Evolutionary conservation across 1,284 basidiomycete species (phyloP).

Genomic region (Sporisorium exsertum): DNA sequence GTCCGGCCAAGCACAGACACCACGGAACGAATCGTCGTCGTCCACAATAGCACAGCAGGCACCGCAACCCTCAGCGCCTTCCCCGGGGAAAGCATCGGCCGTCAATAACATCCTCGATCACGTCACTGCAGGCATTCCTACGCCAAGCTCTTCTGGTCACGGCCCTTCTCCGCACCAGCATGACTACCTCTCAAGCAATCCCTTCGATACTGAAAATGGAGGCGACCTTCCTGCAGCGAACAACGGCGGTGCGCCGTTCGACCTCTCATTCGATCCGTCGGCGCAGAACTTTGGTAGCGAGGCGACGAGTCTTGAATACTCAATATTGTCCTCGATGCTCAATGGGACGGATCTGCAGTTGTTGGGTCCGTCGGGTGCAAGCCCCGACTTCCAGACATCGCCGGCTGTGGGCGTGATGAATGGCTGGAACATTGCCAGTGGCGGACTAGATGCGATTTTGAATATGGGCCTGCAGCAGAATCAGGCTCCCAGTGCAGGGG

Average conservation of each 20-base stretch:
- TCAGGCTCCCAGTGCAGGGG: constrained; percentile 25
- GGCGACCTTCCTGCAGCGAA: constrained; percentile 13
- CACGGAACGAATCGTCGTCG: constrained; percentile 20
- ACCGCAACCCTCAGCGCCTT: constrained; percentile 14
- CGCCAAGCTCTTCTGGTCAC: constrained; percentile 41
- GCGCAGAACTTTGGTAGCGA: constrained; percentile 81
- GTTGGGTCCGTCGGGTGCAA: constrained; percentile 46
- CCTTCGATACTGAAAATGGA: constrained; percentile 31
- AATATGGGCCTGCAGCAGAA: constrained; percentile 21
- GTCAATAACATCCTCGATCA: constrained; percentile 46
- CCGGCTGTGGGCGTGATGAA: constrained; percentile 59
- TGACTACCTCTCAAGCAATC: constrained; percentile 50
- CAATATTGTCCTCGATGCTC: constrained; percentile 88
- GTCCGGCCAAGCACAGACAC: constrained; percentile 9
- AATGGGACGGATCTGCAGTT: constrained; percentile 62
- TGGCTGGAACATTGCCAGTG: constrained; percentile 49
- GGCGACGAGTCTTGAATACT: constrained; percentile 89
- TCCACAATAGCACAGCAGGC: constrained; percentile 9
- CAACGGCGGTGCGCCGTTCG: constrained; percentile 24
- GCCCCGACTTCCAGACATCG: constrained; percentile 52
- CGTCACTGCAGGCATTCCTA: constrained; percentile 23
- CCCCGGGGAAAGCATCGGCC: constrained; percentile 33
- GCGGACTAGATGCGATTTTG: constrained; percentile 33
- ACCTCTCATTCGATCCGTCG: constrained; percentile 76
- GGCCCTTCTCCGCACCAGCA: constrained; percentile 46